Evolutionary conservation across 495 filamentous ascomycete genomes (phyloP).

Genomic region (Articulospora tetracladia): DNA sequence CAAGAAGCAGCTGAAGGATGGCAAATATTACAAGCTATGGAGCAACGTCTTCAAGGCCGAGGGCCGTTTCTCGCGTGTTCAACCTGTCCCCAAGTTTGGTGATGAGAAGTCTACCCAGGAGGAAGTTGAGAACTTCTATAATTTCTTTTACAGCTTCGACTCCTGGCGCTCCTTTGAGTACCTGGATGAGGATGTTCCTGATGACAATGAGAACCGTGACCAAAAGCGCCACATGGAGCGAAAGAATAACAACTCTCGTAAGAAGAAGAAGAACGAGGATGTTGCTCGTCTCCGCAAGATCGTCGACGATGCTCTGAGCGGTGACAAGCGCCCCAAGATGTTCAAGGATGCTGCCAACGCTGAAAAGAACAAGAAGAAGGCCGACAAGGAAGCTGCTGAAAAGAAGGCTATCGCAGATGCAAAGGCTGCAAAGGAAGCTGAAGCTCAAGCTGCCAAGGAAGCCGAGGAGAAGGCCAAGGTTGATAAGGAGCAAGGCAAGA

Average conservation of each 20-base stretch:
- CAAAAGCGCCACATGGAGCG: conserved; percentile 97
- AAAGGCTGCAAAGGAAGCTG: conserved; percentile 70
- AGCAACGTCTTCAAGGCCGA: conserved; percentile 80
- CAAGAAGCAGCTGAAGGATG: conserved; percentile 82
- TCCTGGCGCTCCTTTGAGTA: conserved; percentile 98
- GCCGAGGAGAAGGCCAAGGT: conserved; percentile 83
- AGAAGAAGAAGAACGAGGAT: conserved; percentile 99
- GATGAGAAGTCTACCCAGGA: conserved; percentile 82
- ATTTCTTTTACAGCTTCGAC: conserved; percentile 99
- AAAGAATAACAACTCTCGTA: conserved; percentile 95
- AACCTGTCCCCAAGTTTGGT: conserved; percentile 82
- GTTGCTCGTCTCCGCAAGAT: conserved; percentile 82
- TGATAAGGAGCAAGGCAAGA: conserved; percentile 80
- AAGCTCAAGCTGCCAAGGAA: conserved; percentile 71
- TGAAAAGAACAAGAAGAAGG: conserved; percentile 86
- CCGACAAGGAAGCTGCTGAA: conserved; percentile 88
- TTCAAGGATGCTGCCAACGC: conserved; percentile 90
- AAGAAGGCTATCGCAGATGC: conserved; percentile 80
- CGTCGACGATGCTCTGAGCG: conserved; percentile 75
- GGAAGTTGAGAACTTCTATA: conserved; percentile 92
- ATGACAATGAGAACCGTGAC: conserved; percentile 97
- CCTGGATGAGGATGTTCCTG: conserved; percentile 95
- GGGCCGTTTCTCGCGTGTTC: conserved; percentile 82
- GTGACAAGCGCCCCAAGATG: conserved; percentile 93
- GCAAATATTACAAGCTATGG: conserved; percentile 96